Conservation (phyloP, 2,329 filamentous ascomycete species). For the Aspergillus cejpii region DNA sequence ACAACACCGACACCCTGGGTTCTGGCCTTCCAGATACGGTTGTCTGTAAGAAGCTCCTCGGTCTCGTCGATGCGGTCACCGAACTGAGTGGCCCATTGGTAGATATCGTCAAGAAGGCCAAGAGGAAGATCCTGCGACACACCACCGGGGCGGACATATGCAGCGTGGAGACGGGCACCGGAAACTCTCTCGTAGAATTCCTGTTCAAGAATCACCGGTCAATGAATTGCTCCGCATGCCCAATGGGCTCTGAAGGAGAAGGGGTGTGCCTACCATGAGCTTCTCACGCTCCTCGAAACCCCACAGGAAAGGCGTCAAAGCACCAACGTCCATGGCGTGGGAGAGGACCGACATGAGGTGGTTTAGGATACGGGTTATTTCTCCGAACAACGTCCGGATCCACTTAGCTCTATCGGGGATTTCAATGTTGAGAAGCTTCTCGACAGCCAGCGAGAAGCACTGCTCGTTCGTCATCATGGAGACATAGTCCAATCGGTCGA, state of each 20-base stretch:
- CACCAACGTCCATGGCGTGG: conserved; percentile 98
- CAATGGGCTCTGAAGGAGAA: background rate
- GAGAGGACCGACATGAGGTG: conserved; percentile 97
- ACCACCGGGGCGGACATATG: conserved; percentile 92
- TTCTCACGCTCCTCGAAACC: conserved; percentile 99
- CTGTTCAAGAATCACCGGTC: conserved; percentile 43
- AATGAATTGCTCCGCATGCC: conserved; percentile 10
- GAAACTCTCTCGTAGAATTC: conserved; percentile 99
- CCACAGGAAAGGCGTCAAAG: conserved; percentile 96
- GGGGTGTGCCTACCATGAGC: conserved; percentile 69
- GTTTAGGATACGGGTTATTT: conserved; percentile 90
- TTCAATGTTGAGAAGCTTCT: conserved; percentile 96
- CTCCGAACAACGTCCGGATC: conserved; percentile 91
- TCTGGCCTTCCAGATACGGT: conserved; percentile 97
- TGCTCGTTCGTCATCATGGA: conserved; percentile 99
- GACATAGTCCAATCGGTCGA: conserved; percentile 96
- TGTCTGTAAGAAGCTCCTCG: conserved; percentile 96
- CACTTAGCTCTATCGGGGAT: conserved; percentile 93
- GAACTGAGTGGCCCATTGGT: conserved; percentile 99
- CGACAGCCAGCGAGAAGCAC: conserved; percentile 88
- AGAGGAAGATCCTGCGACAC: conserved; percentile 92
- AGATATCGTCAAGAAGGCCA: conserved; percentile 94
- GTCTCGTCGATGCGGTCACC: conserved; percentile 98
- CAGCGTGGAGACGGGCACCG: conserved; percentile 91
- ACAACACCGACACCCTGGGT: conserved; percentile 89